These are phyloP conservation scores for Rosa chinensis DNA, from an alignment of 306 rosid genomes.

Conservation along the genomic window DNA sequence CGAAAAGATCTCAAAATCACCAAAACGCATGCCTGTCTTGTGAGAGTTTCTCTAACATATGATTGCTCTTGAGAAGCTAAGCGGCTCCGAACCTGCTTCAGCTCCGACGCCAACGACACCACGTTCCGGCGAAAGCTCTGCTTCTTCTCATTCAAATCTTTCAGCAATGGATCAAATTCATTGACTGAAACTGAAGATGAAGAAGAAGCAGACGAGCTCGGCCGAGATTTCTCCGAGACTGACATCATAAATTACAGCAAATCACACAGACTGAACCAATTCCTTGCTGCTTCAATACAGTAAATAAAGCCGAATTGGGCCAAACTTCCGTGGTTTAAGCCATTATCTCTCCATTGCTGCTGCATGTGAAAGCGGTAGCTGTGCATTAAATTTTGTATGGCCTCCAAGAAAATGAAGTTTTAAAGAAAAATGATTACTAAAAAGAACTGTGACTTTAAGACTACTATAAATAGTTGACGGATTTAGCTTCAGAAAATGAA, in stretches of 20 bases:
- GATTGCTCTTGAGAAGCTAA: constrained; percentile 78
- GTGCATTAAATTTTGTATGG: constrained; percentile 45
- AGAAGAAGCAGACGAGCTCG: constrained; percentile 23
- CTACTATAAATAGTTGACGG: constrained; percentile 25
- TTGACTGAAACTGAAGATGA: constrained; percentile 26
- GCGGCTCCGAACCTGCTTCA: constrained; percentile 81
- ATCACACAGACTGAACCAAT: neutral
- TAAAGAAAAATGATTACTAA: neutral
- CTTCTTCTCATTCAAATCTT: constrained; percentile 83
- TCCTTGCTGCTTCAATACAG: constrained; percentile 4
- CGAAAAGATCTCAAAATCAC: constrained; percentile 18
- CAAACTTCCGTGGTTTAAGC: constrained; percentile 30
- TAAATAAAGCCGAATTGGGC: constrained; percentile 36
- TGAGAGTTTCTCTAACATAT: constrained; percentile 59
- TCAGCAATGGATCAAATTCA: constrained; percentile 75
- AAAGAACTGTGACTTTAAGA: constrained; percentile 21
- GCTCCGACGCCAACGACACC: constrained; percentile 80
- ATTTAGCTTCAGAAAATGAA: constrained; percentile 5
- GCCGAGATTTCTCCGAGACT: constrained; percentile 41
- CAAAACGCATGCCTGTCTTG: constrained; percentile 70
- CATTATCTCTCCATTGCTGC: constrained; percentile 28
- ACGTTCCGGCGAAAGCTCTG: constrained; percentile 89
- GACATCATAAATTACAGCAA: constrained; percentile 50
- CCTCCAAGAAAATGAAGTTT: constrained; percentile 3
- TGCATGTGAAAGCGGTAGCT: constrained; percentile 46